phyloP scores from a whole-genome alignment of 306 rosid species.

The Trichosanthes cucumerina region DNA sequence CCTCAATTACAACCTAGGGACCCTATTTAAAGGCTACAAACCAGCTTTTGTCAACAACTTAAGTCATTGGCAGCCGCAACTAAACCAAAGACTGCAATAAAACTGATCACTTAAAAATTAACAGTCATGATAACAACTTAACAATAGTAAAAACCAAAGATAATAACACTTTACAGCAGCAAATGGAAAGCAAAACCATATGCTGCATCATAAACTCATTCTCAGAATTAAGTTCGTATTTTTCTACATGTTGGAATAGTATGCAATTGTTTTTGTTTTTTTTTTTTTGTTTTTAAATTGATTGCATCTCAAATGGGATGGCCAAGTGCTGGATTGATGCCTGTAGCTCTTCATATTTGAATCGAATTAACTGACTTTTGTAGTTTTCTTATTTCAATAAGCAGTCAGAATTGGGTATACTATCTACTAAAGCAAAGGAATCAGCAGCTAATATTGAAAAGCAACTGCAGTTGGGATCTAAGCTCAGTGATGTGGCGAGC shows the following conservation, averaged over 20 bases:
- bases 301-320: not conserved
- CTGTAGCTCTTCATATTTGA: not conserved
- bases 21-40: not conserved
- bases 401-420: conserved; percentile 35
- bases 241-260: not conserved
- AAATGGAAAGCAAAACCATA: too few species aligned
- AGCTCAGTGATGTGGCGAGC: conserved; percentile 63
- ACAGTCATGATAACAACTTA: too few species aligned
- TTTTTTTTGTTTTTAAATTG: not conserved
- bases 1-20: not conserved
- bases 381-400: not conserved
- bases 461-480: conserved; percentile 77
- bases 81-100: too few species aligned
- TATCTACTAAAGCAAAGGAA: conserved; percentile 71
- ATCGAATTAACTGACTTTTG: not conserved
- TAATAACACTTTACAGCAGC: too few species aligned
- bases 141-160: too few species aligned
- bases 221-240: not conserved
- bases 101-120: too few species aligned
- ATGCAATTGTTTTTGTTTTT: not conserved
- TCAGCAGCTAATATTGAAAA: conserved; percentile 68
- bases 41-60: not conserved
- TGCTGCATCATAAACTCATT: too few species aligned
- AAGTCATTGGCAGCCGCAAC: too few species aligned
- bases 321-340: not conserved